A percentile compares a stretch with the other conserved stretches of the same genome.
These are phyloP conservation scores for Stipa capillata DNA, from an alignment of 176 grass and related monocot genomes.

Conservation along the genomic window DNA sequence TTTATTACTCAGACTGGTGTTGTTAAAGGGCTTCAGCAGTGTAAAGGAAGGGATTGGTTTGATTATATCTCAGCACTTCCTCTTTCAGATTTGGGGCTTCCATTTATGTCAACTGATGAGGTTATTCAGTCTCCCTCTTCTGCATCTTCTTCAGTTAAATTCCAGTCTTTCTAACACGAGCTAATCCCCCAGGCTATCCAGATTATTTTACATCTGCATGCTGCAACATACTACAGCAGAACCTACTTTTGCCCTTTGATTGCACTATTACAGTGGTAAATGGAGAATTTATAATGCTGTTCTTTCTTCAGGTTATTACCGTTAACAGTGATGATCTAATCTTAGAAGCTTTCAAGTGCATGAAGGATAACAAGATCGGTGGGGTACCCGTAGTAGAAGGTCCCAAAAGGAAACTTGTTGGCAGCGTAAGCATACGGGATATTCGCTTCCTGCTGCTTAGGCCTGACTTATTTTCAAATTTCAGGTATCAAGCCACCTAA, in stretches of 20 bases:
- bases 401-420: conserved; percentile 60
- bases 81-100: conserved; percentile 87
- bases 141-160: conserved; percentile 5
- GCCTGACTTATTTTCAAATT: conserved; percentile 68
- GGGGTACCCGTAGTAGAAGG: conserved; percentile 79
- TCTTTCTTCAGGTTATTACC: conserved; percentile 64
- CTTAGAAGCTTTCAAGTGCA: conserved; percentile 80
- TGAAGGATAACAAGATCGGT: conserved; percentile 80
- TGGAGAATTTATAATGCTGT: conserved; percentile 1
- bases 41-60: conserved; percentile 95
- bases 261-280: neutral
- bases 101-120: conserved; percentile 87
- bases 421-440: conserved; percentile 70
- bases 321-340: conserved; percentile 73
- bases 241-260: neutral
- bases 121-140: conserved; percentile 35
- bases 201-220: conserved; percentile 3
- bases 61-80: conserved; percentile 71
- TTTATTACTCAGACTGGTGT: conserved; percentile 86
- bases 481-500: conserved; percentile 41
- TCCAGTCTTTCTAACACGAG: neutral
- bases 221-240: neutral
- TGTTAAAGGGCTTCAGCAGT: conserved; percentile 78
- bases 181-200: neutral
- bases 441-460: conserved; percentile 78